phyloP scores from a whole-genome alignment of 768 basidiomycete genomes.

The Tremella mesenterica region DNA sequence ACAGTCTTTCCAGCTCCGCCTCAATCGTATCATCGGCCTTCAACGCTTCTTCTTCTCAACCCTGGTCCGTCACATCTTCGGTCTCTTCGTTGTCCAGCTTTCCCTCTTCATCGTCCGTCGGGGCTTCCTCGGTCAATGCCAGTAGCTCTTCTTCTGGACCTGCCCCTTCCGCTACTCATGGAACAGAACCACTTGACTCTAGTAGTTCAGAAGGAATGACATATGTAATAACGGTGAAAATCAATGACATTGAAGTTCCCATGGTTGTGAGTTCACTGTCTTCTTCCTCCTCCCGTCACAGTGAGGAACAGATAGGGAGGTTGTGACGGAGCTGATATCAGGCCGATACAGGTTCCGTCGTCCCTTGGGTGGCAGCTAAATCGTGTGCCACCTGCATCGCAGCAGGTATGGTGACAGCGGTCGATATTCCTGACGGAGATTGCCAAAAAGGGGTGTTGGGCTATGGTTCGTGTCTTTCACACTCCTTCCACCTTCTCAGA shows the following conservation, averaged over 20 bases:
- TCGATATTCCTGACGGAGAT: not conserved
- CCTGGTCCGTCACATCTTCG: not conserved
- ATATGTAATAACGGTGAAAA: not conserved
- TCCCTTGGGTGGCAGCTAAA: not conserved
- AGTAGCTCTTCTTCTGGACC: not conserved
- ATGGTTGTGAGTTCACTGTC: not conserved
- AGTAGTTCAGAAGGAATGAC: not conserved
- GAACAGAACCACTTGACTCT: not conserved
- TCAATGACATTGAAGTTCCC: not conserved
- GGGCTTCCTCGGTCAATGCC: not conserved
- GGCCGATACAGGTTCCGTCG: conserved; percentile 4
- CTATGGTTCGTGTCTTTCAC: not conserved
- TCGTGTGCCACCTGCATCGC: not conserved
- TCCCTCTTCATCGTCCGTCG: not conserved
- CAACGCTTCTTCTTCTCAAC: not conserved
- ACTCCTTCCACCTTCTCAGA: too few relatives aligned
- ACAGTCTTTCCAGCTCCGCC: too few relatives aligned
- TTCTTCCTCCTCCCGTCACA: not conserved
- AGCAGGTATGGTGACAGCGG: not conserved
- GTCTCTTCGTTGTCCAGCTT: not conserved
- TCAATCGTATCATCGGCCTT: not conserved
- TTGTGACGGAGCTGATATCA: too few relatives aligned
- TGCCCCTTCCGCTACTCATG: not conserved
- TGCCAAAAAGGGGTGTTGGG: not conserved
- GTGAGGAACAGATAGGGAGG: not conserved